phyloP scores from a whole-genome alignment of 2,329 filamentous ascomycete genomes.

The Gliomastix tumulicola region DNA sequence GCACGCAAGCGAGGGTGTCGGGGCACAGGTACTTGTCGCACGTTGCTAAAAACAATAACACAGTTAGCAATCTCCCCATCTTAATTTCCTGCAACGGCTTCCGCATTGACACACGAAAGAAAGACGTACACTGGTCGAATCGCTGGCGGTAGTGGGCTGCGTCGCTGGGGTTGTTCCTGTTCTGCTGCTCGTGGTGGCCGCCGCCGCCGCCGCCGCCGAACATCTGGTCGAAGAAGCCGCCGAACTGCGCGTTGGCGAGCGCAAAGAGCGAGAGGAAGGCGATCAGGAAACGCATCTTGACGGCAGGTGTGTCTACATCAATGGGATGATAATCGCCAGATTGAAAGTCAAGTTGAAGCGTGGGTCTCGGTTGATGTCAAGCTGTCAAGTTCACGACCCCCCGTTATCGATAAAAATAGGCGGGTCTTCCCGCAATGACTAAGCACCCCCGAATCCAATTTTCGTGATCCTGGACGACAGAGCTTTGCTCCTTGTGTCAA shows the following conservation, averaged over 20 bases:
- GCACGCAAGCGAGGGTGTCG: constrained; percentile 87
- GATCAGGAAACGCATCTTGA: constrained; percentile 24
- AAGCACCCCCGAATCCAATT: constrained; percentile 1
- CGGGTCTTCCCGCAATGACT: background rate
- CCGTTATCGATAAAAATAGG: constrained; percentile 1
- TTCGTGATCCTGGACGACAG: too few species aligned
- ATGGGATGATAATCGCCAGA: too few species aligned
- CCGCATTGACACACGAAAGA: background rate
- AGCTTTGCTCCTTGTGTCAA: too few species aligned
- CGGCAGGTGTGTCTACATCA: background rate
- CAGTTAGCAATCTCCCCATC: background rate
- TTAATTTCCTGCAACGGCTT: background rate
- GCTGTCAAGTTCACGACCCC: background rate
- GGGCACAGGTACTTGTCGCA: constrained; percentile 95
- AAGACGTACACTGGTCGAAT: constrained; percentile 57
- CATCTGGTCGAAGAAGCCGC: constrained; percentile 93
- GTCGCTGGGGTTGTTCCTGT: constrained; percentile 80
- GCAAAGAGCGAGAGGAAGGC: constrained; percentile 53
- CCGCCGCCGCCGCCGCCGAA: constrained; percentile 58
- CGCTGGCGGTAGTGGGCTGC: constrained; percentile 69
- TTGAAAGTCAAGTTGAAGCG: too few species aligned
- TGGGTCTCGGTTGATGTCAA: too few species aligned
- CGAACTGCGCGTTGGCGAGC: constrained; percentile 71
- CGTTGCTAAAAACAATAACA: constrained; percentile 45
- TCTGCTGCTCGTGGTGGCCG: constrained; percentile 47